A percentile compares a stretch with the other conserved stretches of the same genome.
These are phyloP conservation scores for Rhazya stricta DNA, from an alignment of 257 asterid genomes.

Conservation along the genomic window DNA sequence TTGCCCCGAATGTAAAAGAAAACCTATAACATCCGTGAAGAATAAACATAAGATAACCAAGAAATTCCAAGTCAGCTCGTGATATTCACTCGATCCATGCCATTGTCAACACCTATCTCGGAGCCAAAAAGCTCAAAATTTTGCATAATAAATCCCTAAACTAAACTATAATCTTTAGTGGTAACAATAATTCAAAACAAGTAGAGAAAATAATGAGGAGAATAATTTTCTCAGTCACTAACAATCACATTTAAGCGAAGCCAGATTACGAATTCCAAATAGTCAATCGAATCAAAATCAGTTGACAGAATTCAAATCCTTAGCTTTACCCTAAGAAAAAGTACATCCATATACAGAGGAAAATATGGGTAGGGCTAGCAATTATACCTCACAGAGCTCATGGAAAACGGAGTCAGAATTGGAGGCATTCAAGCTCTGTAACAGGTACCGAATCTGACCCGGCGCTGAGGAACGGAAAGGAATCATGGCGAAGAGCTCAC, in stretches of 20 bases:
- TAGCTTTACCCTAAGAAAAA: background rate
- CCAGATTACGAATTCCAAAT: slow-evolving; percentile 5
- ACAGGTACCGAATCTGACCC: slow-evolving; percentile 67
- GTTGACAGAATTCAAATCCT: background rate
- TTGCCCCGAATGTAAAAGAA: background rate
- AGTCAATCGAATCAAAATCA: background rate
- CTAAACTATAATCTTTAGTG: background rate
- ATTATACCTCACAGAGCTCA: slow-evolving; percentile 65
- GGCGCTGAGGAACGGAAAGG: slow-evolving; percentile 52
- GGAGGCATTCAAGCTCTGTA: slow-evolving; percentile 65
- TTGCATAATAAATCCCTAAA: background rate
- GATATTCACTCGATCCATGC: background rate
- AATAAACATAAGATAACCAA: background rate
- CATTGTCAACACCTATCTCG: background rate
- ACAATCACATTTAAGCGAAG: background rate
- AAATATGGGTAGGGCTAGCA: background rate
- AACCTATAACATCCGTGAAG: background rate
- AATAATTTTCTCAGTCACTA: background rate
- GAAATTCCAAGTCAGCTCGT: background rate
- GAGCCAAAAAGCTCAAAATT: background rate
- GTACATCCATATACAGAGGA: background rate
- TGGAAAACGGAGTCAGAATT: slow-evolving; percentile 63
- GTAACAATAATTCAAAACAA: background rate
- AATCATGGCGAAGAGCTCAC: slow-evolving; percentile 43
- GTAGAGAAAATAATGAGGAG: background rate